Percentiles rank a stretch among this genome's conserved stretches.
phyloP scores from a whole-genome alignment of 208 protist species.

The Strigomonas culicis region DNA sequence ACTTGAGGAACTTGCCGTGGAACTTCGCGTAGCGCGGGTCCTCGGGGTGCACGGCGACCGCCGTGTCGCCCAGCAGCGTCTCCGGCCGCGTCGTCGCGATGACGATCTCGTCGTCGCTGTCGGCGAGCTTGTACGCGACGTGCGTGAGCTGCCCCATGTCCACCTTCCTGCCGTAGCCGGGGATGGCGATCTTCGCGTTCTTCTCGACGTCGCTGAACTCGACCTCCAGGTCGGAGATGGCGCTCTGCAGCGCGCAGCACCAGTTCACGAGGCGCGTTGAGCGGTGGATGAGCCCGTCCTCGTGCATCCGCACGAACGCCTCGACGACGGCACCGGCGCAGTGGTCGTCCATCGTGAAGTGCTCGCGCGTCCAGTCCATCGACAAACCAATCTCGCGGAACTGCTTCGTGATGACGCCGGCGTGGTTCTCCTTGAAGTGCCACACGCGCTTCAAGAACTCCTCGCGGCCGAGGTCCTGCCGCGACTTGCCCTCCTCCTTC shows the following conservation, averaged over 20 bases:
- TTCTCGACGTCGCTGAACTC: slow-evolving; percentile 89
- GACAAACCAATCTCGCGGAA: slow-evolving; percentile 96
- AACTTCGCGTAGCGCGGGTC: slow-evolving; percentile 97
- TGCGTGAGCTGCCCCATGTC: slow-evolving; percentile 94
- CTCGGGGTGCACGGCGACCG: slow-evolving; percentile 97
- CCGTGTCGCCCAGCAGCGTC: slow-evolving; percentile 99
- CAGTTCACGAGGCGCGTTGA: slow-evolving; percentile 99
- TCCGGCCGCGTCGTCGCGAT: slow-evolving; percentile 99
- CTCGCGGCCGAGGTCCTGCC: slow-evolving; percentile 97
- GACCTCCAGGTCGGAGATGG: slow-evolving; percentile 99
- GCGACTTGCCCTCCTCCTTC: slow-evolving; percentile 77
- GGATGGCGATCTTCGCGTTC: slow-evolving; percentile 81
- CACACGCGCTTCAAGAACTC: slow-evolving; percentile 96
- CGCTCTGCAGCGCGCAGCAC: slow-evolving; percentile 98
- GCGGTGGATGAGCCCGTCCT: slow-evolving; percentile 97
- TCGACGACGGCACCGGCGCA: slow-evolving; percentile 93
- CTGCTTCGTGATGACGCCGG: slow-evolving; percentile 95
- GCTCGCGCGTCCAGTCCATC: slow-evolving; percentile 98
- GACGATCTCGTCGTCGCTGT: slow-evolving; percentile 90
- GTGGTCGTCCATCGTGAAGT: slow-evolving; percentile 99
- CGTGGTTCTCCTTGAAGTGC: slow-evolving; percentile 98
- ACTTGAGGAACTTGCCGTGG: slow-evolving; percentile 94
- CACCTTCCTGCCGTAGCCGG: slow-evolving; percentile 89
- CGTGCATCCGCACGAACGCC: slow-evolving; percentile 96
- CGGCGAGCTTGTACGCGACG: slow-evolving; percentile 94